Base-by-base conservation (phyloP, 495 filamentous ascomycete genomes). In the Schizothecium vesticola region DNA sequence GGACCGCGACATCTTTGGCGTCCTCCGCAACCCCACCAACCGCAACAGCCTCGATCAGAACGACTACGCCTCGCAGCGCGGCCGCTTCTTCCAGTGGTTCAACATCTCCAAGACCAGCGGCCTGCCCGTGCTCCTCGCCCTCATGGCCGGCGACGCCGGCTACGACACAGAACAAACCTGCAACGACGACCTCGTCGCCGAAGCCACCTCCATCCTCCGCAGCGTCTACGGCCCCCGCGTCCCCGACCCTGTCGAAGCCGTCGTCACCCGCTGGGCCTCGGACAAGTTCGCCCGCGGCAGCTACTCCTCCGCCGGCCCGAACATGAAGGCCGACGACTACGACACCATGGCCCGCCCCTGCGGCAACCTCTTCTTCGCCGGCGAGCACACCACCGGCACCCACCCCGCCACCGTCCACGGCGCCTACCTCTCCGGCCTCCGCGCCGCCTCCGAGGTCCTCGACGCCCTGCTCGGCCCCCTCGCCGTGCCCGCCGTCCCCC, bases 371-470 rank as follows among this genome's bases (percentile, higher is more conserved):
- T 93, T 94, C 81, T 99, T 99, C 79, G 95, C 96, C 4, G 95
- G 95, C 25, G 95, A 99, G 80, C 94, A 95, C 55, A 97, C 95
- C 3, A 96, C 90, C 76, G 92, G 92, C 59, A 96, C 92, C 3
- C 94, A 99, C 77, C 95, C 95, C 10, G 95, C 95, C 28, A 98
- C 95, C 6, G 95, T 98, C 1, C 95, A 99, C 71, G 95, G 95
- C 8, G 95, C 95, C 7, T 99, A 97, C 76, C 87, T 99, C 23
- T 96, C 93, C 9, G 95, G 95, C 10, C 83, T 97, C 3, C 88
- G 94, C 21, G 94, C 91, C 4, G 95, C 96, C 3, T 86, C 91
- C 21, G 93, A 98, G 67, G 84, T 98, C 1, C 83, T 96, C 60
- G 88, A 92, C 62, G 78, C 88, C 10, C 84, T 96, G 72, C 76